Conservation (phyloP, 208 protist genomes). For the Acanthamoeba sp. region DNA sequence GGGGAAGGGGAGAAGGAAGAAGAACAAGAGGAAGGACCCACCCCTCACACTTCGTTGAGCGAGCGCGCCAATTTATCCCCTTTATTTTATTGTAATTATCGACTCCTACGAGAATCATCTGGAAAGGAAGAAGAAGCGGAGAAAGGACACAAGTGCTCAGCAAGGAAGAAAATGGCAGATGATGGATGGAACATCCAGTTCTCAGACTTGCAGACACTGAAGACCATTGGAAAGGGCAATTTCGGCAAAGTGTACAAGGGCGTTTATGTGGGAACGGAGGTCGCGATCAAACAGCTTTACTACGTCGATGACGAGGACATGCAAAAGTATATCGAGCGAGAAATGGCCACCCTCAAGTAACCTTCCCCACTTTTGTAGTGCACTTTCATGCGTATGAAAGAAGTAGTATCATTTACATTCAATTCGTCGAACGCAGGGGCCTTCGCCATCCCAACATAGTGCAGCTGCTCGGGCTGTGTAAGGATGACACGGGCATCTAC, state of each 20-base stretch:
- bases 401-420: neutral
- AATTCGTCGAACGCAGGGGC: neutral
- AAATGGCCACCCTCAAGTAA: constrained; percentile 67
- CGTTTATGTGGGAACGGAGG: neutral
- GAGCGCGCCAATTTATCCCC: neutral
- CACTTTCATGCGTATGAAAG: neutral
- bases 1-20: no score
- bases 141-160: neutral
- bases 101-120: neutral
- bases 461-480: constrained; percentile 64
- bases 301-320: constrained; percentile 71
- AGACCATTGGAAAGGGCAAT: constrained; percentile 4
- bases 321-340: constrained; percentile 71
- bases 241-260: constrained; percentile 62
- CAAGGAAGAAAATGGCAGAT: constrained; percentile 9
- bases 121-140: neutral
- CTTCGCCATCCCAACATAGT: constrained; percentile 62
- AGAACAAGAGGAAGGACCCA: no score
- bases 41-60: no score
- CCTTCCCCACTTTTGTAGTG: neutral
- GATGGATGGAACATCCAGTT: constrained; percentile 70
- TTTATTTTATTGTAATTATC: no score
- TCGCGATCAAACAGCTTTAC: constrained; percentile 64
- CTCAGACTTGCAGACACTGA: constrained; percentile 5
- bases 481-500: neutral